phyloP scores from a whole-genome alignment of 2,329 filamentous ascomycete genomes.

The Colletotrichum graminicola region DNA sequence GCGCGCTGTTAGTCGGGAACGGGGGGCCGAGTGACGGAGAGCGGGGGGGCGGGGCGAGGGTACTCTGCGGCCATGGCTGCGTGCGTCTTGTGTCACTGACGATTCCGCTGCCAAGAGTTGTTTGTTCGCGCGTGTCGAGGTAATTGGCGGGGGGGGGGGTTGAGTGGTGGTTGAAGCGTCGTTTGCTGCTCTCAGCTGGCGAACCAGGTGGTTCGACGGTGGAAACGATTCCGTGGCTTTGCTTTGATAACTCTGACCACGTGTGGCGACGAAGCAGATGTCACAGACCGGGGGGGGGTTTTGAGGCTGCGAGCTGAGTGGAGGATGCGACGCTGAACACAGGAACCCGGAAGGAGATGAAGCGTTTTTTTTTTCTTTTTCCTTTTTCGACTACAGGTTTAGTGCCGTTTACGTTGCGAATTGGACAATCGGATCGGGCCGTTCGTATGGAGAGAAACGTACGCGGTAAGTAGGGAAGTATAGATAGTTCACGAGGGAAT shows the following conservation, averaged over 20 bases:
- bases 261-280: constrained; percentile 19
- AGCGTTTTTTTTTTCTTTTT: neutral
- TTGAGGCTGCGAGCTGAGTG: constrained; percentile 17
- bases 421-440: constrained; percentile 1
- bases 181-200: neutral
- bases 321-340: neutral
- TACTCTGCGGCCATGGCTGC: constrained; percentile 35
- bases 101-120: neutral
- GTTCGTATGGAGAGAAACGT: neutral
- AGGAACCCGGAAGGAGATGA: neutral
- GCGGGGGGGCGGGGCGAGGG: neutral
- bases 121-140: neutral
- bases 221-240: neutral
- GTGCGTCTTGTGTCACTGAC: neutral
- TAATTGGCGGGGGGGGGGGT: neutral
- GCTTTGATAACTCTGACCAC: constrained; percentile 2
- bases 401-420: neutral
- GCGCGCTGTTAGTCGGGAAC: neutral
- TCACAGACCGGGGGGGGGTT: constrained; percentile 29
- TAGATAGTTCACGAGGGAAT: neutral
- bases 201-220: neutral
- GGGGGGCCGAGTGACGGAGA: neutral
- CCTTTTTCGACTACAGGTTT: neutral
- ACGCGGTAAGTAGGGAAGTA: no score
- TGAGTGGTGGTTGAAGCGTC: neutral